A percentile compares a stretch with the other conserved stretches of the same genome.
These are phyloP conservation scores for Ramichloridium luteum DNA, from an alignment of 2,329 filamentous ascomycete genomes.

Conservation along the genomic window DNA sequence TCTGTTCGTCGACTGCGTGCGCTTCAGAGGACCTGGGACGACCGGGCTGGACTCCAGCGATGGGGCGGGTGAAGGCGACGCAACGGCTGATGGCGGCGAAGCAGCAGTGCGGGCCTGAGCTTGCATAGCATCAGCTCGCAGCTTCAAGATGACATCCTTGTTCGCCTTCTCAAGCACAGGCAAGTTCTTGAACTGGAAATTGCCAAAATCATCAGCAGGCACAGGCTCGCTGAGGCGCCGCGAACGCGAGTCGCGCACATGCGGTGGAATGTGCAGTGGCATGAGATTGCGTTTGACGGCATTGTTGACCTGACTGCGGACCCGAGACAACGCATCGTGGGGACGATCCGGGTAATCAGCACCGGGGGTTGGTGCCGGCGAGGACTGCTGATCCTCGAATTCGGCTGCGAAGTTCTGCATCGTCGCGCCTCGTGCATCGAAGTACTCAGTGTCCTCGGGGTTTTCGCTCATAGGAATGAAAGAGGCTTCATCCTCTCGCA, in stretches of 20 bases:
- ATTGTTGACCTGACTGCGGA: conserved; percentile 63
- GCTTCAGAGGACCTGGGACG: conserved; percentile 65
- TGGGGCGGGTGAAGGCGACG: conserved; percentile 50
- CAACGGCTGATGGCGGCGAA: conserved; percentile 26
- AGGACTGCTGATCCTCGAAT: conserved; percentile 76
- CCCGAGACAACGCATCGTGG: conserved; percentile 84
- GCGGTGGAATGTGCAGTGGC: conserved; percentile 90
- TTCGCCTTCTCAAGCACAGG: conserved; percentile 95
- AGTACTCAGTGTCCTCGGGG: conserved; percentile 95
- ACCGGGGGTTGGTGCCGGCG: conserved; percentile 55
- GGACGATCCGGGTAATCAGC: conserved; percentile 79
- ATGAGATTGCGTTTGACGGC: conserved; percentile 84
- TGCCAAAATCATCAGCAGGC: conserved; percentile 83
- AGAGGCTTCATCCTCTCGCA: conserved; percentile 90
- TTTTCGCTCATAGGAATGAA: conserved; percentile 90
- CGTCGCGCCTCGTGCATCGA: conserved; percentile 81
- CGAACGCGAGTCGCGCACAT: conserved; percentile 82
- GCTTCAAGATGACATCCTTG: conserved; percentile 95
- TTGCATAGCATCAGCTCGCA: conserved; percentile 80
- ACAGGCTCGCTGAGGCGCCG: conserved; percentile 84
- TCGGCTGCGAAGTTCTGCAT: conserved; percentile 88
- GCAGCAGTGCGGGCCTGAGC: conserved; percentile 42
- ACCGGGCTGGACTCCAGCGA: conserved; percentile 77
- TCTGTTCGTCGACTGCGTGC: conserved; percentile 73
- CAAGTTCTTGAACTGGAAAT: conserved; percentile 93